These are phyloP conservation scores for Microdochium trichocladiopsis DNA, from an alignment of 2,329 filamentous ascomycete genomes.

Conservation along the genomic window DNA sequence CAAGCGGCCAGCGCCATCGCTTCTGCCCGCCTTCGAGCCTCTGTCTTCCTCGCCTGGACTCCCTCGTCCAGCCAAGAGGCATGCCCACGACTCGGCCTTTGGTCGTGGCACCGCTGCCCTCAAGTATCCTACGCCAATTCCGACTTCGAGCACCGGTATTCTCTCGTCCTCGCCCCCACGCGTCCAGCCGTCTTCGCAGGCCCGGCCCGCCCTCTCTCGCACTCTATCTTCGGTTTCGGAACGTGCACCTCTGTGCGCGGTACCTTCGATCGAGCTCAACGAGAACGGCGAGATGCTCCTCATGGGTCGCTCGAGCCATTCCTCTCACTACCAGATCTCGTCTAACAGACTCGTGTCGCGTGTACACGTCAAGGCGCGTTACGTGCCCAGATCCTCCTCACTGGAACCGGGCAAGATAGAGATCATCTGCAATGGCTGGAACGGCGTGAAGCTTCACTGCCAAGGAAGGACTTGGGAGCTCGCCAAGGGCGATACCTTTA, in stretches of 20 bases:
- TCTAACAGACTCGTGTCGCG: constrained; percentile 89
- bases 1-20: constrained; percentile 58
- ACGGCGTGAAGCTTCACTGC: constrained; percentile 88
- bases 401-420: constrained; percentile 74
- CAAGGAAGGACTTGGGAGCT: constrained; percentile 82
- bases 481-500: constrained; percentile 81
- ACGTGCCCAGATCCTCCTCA: constrained; percentile 60
- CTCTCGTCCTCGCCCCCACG: constrained; percentile 77
- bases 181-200: constrained; percentile 36
- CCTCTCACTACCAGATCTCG: constrained; percentile 90
- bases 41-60: constrained; percentile 71
- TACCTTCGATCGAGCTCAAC: constrained; percentile 76
- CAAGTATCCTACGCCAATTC: constrained; percentile 88
- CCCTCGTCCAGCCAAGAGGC: constrained; percentile 63
- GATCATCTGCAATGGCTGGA: constrained; percentile 91
- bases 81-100: constrained; percentile 33
- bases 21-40: constrained; percentile 75
- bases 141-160: constrained; percentile 89
- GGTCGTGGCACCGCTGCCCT: constrained; percentile 37
- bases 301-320: constrained; percentile 92
- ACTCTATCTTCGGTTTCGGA: constrained; percentile 63
- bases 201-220: constrained; percentile 36
- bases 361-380: constrained; percentile 84
- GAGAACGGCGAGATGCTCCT: constrained; percentile 74
- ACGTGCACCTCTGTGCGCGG: constrained; percentile 72